Conservation (phyloP, 768 basidiomycete species). For the Gymnopilus junonius region DNA sequence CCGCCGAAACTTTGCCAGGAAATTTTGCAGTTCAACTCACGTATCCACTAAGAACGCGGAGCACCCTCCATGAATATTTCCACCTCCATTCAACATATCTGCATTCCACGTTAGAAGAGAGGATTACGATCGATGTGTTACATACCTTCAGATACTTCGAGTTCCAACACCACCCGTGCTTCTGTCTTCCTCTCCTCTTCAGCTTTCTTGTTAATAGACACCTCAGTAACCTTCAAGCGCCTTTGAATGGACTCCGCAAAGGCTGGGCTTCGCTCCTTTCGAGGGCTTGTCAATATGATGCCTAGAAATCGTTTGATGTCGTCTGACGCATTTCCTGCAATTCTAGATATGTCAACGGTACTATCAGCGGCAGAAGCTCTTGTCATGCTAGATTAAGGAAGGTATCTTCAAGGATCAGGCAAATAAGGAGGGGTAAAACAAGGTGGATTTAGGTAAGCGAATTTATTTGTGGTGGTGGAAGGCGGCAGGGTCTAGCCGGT, state of each 20-base stretch:
- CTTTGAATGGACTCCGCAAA: constrained; percentile 26
- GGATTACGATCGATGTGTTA: background rate
- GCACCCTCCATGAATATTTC: constrained; percentile 60
- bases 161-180: constrained; percentile 48
- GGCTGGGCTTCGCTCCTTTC: constrained; percentile 7
- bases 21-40: constrained; percentile 34
- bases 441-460: background rate
- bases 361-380: background rate
- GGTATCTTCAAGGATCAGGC: no score
- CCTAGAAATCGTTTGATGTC: constrained; percentile 32
- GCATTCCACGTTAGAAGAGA: background rate
- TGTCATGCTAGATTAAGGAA: constrained; percentile 7
- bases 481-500: background rate
- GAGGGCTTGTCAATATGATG: constrained; percentile 15
- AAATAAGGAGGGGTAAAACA: background rate
- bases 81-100: constrained; percentile 60
- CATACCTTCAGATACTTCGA: constrained; percentile 40
- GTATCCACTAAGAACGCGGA: constrained; percentile 57
- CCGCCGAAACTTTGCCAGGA: background rate
- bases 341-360: constrained; percentile 21
- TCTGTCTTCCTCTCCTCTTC: constrained; percentile 51
- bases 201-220: constrained; percentile 44
- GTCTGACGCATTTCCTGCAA: constrained; percentile 34
- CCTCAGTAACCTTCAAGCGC: constrained; percentile 38
- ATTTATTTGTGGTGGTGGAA: background rate